A percentile compares a stretch with the other conserved stretches of the same genome.
These are phyloP conservation scores for Debaryomycetaceae sp. DNA, from an alignment of 1,139 yeast species.

Conservation along the genomic window DNA sequence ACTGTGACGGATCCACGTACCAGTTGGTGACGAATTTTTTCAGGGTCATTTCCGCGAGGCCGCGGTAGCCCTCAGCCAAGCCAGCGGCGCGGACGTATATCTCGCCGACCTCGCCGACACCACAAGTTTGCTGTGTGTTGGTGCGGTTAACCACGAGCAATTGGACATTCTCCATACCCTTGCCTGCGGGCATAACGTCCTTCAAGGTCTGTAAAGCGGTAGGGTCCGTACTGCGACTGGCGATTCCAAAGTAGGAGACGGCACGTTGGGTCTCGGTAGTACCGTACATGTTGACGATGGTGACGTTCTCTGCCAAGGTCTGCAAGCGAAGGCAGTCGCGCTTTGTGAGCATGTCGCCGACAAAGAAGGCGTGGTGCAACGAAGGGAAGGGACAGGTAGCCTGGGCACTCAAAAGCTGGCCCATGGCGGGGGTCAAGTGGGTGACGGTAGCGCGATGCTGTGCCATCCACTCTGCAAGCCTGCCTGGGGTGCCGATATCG, in stretches of 20 bases:
- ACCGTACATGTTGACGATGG: conserved; percentile 96
- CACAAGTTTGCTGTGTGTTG: conserved; percentile 83
- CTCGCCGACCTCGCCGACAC: conserved; percentile 98
- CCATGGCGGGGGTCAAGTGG: conserved; percentile 98
- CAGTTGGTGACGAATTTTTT: conserved; percentile 85
- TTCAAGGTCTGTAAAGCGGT: conserved; percentile 72
- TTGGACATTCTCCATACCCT: conserved; percentile 94
- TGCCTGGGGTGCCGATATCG: conserved; percentile 97
- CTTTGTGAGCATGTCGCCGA: conserved; percentile 93
- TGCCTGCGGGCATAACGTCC: conserved; percentile 97
- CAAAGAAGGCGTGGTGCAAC: conserved; percentile 94
- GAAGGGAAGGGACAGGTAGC: conserved; percentile 83
- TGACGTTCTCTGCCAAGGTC: conserved; percentile 79
- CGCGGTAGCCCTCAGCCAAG: conserved; percentile 89
- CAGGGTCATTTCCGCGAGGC: conserved; percentile 77
- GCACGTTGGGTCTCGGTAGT: conserved; percentile 99
- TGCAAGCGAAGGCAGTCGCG: conserved; percentile 92
- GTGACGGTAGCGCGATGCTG: conserved; percentile 88
- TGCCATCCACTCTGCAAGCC: conserved; percentile 95
- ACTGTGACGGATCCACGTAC: conserved; percentile 58
- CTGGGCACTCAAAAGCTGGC: conserved; percentile 91
- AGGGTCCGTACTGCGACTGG: conserved; percentile 59
- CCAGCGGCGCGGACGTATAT: conserved; percentile 98
- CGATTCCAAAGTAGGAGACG: conserved; percentile 86
- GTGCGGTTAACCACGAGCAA: conserved; percentile 85